A percentile compares a stretch with the other conserved stretches of the same genome.
Conservation (phyloP, 306 rosid genomes). For the Mucuna pruriens region DNA sequence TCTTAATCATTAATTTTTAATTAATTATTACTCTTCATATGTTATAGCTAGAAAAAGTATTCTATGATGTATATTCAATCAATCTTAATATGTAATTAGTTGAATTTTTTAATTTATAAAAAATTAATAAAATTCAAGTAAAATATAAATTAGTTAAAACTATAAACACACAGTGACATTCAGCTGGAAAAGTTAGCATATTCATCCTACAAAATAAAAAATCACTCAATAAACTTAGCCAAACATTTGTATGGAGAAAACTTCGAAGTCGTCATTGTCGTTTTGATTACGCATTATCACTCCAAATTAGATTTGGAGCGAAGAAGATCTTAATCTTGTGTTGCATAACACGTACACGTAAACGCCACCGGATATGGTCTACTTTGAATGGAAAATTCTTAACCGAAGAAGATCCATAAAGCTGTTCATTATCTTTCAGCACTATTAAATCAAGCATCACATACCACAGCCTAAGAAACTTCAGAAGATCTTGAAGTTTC, state of each 20-base stretch:
- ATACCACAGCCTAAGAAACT: constrained; percentile 31
- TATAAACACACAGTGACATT: too few species aligned
- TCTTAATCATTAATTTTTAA: too few species aligned
- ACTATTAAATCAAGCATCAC: constrained; percentile 46
- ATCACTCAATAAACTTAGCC: background rate
- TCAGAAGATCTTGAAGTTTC: constrained; percentile 46
- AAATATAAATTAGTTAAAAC: too few species aligned
- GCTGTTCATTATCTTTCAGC: background rate
- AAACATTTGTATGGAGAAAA: constrained; percentile 6
- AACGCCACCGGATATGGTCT: background rate
- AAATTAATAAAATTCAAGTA: too few species aligned
- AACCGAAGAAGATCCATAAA: constrained; percentile 5
- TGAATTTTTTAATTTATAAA: too few species aligned
- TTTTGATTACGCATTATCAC: background rate
- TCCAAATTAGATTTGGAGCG: constrained; percentile 15
- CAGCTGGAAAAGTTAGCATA: background rate
- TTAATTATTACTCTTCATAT: too few species aligned
- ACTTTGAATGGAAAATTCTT: constrained; percentile 14
- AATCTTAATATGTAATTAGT: too few species aligned
- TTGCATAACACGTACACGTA: constrained; percentile 23
- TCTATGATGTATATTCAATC: too few species aligned
- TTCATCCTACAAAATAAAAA: background rate
- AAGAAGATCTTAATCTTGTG: constrained; percentile 18
- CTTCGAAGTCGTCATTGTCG: constrained; percentile 1
- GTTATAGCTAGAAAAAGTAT: background rate